Base-by-base conservation (phyloP, 495 filamentous ascomycete species). In the Amniculicola lignicola region DNA sequence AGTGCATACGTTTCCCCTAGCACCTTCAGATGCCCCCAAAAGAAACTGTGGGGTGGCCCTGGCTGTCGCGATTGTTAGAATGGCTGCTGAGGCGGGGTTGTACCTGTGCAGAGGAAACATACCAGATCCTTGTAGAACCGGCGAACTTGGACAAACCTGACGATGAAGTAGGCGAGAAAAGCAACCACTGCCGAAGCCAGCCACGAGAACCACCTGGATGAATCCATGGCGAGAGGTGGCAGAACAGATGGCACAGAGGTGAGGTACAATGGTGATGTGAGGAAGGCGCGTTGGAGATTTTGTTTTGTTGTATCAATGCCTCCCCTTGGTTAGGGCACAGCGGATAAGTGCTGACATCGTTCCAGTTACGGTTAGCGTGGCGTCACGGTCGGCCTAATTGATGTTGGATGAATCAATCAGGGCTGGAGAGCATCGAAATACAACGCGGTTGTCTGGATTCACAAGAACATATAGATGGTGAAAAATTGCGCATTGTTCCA, bases 1-100 rank as follows among this genome's bases (percentile, higher is more conserved):
- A 54, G 21, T 4, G 40, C n/a, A 4, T 23, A 9, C 7, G 36
- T 45, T 24, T 60, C 57, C 1, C 57, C 57, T 16, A 60, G n/a
- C n/a, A 60, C 37, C 42, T 60, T 60, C 5, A 60, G 35, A 42
- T 60, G 57, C 11, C 57, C 57, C 49, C 49, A 60, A 15, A 60
- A 21, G 28, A 60, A 54, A 43, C 37, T 23, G 22, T 60, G 50
- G 3, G 57, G 57, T 31, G 57, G 57, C 31, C 29, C 48, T 23
- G 56, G 56, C 49, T 52, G 22, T 21, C 7, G 16, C 7, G 23
- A 25, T 11, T 5, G 21, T 44, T 22, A 44, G 41, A 10, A 22
- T 10, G 38, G 38, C 38, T 11, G 16, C 16, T 19, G 10, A 11
- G 22, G 22, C 11, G 4, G 22, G 21, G 22, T 45, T 45, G 22